phyloP scores from a whole-genome alignment of 2,329 filamentous ascomycete genomes.

The Seiridium unicorne region DNA sequence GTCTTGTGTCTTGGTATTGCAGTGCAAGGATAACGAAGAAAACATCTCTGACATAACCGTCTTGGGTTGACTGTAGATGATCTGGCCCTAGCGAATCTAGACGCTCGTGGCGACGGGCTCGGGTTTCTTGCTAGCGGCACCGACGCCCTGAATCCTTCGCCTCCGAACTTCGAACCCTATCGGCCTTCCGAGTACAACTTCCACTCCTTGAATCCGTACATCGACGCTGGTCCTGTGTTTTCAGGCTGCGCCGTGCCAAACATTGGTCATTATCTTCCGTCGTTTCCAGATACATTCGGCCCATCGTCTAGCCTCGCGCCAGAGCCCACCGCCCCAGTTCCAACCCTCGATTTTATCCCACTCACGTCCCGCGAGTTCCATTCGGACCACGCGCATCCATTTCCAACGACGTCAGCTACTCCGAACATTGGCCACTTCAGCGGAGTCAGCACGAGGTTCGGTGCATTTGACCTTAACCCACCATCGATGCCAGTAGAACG shows the following conservation, averaged over 20 bases:
- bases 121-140: neutral
- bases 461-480: too few relatives aligned
- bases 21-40: neutral
- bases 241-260: neutral
- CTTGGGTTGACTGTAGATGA: neutral
- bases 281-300: neutral
- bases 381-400: neutral
- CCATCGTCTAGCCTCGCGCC: neutral
- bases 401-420: neutral
- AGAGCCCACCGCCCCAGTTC: neutral
- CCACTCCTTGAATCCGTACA: neutral
- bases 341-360: neutral
- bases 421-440: neutral
- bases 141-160: neutral
- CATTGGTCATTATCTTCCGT: neutral
- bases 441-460: neutral
- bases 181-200: neutral
- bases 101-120: neutral
- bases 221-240: too few relatives aligned
- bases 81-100: neutral
- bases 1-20: neutral
- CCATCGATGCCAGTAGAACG: conserved; percentile 1
- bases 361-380: neutral
- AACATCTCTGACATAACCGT: neutral
- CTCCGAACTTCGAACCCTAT: neutral